Evolutionary conservation across 495 filamentous ascomycete species (phyloP).

Genomic region (Cenococcum geophilum): DNA sequence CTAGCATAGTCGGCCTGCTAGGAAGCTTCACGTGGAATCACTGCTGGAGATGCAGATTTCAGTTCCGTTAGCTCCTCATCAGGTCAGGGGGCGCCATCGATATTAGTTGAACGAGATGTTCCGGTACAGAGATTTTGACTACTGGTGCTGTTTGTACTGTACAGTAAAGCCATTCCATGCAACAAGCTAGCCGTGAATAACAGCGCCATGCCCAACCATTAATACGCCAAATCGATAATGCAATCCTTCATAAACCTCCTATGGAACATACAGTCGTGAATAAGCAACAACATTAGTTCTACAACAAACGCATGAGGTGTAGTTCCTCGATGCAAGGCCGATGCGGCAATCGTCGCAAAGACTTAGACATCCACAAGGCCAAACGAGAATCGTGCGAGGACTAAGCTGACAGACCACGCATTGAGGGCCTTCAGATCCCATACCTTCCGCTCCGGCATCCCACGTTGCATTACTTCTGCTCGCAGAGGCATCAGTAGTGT

Average conservation of each 20-base stretch:
- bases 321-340: constrained; percentile 92
- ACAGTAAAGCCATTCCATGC: too few species aligned
- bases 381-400: constrained; percentile 86
- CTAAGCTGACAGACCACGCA: constrained; percentile 89
- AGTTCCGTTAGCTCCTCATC: too few species aligned
- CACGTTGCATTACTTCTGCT: constrained; percentile 43
- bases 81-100: too few species aligned
- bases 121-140: too few species aligned
- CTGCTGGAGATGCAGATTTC: too few species aligned
- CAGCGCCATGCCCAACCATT: too few species aligned
- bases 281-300: constrained; percentile 80
- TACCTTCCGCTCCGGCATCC: constrained; percentile 60
- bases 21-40: too few species aligned
- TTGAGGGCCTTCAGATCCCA: constrained; percentile 69
- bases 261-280: constrained; percentile 85
- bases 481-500: constrained; percentile 20
- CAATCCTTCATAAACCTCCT: not conserved
- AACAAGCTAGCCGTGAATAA: too few species aligned
- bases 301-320: constrained; percentile 90
- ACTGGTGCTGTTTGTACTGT: too few species aligned
- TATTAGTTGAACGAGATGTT: too few species aligned
- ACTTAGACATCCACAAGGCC: constrained; percentile 92
- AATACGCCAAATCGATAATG: not conserved
- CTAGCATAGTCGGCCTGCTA: too few species aligned
- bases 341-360: constrained; percentile 93